These are phyloP conservation scores for Chalciporus sp. DNA, from an alignment of 1,284 basidiomycete species.

Conservation along the genomic window DNA sequence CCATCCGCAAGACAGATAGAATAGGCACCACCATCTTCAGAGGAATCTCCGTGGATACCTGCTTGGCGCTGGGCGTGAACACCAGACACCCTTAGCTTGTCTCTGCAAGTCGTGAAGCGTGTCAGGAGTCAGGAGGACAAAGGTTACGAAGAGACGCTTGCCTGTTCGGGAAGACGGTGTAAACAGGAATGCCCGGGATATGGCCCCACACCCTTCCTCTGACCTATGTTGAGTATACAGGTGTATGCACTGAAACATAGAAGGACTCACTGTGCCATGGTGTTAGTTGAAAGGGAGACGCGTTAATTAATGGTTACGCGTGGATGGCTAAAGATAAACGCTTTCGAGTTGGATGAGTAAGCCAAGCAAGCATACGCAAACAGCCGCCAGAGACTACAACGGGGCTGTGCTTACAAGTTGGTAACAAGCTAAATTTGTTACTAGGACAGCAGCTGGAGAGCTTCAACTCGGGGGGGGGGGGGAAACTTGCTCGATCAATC, in stretches of 20 bases:
- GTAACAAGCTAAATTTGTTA: too few relatives aligned
- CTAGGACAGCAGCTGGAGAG: too few relatives aligned
- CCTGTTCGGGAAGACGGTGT: conserved; percentile 19
- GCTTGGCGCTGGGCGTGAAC: conserved; percentile 19
- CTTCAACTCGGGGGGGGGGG: not conserved
- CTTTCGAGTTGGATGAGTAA: conserved; percentile 4
- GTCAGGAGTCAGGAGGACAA: not conserved
- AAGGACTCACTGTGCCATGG: conserved; percentile 23
- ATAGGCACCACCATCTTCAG: conserved; percentile 34
- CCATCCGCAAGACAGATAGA: conserved; percentile 44
- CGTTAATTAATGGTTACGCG: conserved; percentile 3
- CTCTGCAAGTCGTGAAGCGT: conserved; percentile 10
- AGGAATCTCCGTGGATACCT: conserved; percentile 31
- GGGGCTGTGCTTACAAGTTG: not conserved
- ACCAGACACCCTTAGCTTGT: conserved; percentile 6
- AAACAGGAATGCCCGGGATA: conserved; percentile 2
- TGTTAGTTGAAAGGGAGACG: conserved; percentile 8
- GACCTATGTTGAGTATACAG: not conserved
- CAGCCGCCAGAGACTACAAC: not conserved
- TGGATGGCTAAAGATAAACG: conserved; percentile 17
- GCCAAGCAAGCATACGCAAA: conserved; percentile 21
- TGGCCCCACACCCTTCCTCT: conserved; percentile 26
- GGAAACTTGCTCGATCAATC: not conserved
- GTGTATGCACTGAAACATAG: not conserved
- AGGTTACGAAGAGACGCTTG: not conserved